Percentiles rank a stretch among this genome's conserved stretches.
phyloP scores from a whole-genome alignment of 768 basidiomycete species.

The Boletus reticulatus region DNA sequence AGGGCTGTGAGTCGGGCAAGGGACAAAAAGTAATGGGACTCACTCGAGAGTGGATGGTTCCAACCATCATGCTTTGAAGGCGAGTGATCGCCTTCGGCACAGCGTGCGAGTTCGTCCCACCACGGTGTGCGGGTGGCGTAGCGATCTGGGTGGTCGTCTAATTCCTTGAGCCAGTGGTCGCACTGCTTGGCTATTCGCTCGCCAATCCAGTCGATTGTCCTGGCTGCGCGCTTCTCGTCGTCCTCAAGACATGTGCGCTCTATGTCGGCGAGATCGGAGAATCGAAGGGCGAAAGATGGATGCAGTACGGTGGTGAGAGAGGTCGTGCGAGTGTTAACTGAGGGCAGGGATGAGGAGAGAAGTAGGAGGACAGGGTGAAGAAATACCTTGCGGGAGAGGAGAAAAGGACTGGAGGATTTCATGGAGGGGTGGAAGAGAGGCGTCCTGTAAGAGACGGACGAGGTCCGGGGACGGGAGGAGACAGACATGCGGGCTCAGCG shows the following conservation, averaged over 20 bases:
- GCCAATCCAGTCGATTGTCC: constrained; percentile 86
- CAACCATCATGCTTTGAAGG: constrained; percentile 74
- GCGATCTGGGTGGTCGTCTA: constrained; percentile 46
- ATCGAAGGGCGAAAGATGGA: constrained; percentile 69
- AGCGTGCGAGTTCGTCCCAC: constrained; percentile 84
- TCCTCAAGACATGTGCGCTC: constrained; percentile 76
- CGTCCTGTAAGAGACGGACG: constrained; percentile 50
- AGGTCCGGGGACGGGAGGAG: constrained; percentile 73
- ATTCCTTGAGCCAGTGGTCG: constrained; percentile 68
- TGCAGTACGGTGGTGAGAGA: constrained; percentile 69
- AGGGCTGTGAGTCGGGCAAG: constrained; percentile 8
- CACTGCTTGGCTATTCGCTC: constrained; percentile 64
- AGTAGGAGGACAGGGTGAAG: background rate
- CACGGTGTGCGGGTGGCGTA: constrained; percentile 60
- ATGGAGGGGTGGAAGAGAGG: constrained; percentile 66
- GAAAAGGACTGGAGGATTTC: constrained; percentile 83
- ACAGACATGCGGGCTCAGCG: constrained; percentile 81
- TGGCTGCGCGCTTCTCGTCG: constrained; percentile 72
- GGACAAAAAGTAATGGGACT: constrained; percentile 29
- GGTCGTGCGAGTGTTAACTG: constrained; percentile 80
- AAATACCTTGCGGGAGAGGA: constrained; percentile 73
- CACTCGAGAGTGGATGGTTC: constrained; percentile 85
- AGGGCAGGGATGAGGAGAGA: constrained; percentile 4
- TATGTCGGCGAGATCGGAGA: constrained; percentile 71
- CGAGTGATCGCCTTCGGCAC: constrained; percentile 72